phyloP scores from a whole-genome alignment of 257 asterid genomes.

The Salvia rosmarinus region DNA sequence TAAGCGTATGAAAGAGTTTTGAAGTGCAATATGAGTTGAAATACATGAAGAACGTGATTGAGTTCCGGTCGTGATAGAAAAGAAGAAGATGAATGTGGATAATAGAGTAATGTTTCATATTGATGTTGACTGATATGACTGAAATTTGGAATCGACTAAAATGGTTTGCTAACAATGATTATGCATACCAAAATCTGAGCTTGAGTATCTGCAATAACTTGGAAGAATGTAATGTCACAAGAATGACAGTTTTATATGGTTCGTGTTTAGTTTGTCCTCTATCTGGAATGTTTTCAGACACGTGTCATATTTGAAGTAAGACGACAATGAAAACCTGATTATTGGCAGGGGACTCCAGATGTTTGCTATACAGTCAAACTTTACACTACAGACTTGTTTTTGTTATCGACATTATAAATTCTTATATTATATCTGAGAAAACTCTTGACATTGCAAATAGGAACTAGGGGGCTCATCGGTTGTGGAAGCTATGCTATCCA shows the following conservation, averaged over 20 bases:
- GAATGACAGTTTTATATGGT: conserved; percentile 6
- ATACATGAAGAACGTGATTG: not conserved
- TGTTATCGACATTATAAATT: conserved; percentile 17
- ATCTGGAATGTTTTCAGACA: not conserved
- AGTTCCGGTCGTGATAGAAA: conserved; percentile 1
- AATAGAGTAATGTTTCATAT: not conserved
- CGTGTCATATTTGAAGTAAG: conserved; percentile 1
- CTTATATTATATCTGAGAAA: conserved; percentile 28
- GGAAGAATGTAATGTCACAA: conserved; percentile 4
- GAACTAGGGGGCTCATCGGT: conserved; percentile 62
- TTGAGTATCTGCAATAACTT: not conserved
- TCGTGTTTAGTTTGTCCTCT: conserved; percentile 6
- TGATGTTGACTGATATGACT: not conserved
- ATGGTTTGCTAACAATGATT: not conserved
- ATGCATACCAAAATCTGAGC: not conserved
- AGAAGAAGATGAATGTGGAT: not conserved
- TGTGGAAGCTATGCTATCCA: conserved; percentile 92
- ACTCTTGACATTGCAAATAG: conserved; percentile 43
- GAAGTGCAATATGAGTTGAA: conserved; percentile 10
- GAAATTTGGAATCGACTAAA: conserved; percentile 4
- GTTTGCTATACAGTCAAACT: no score
- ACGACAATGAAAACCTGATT: not conserved
- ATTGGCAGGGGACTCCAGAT: no score
- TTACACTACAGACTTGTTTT: conserved; percentile 12
- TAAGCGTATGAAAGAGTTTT: conserved; percentile 32